Evolutionary conservation across 139 green algal genomes (phyloP), one percentile per base, ranked within the genome.

Genomic region (Prasinococcaceae sp.): DNA sequence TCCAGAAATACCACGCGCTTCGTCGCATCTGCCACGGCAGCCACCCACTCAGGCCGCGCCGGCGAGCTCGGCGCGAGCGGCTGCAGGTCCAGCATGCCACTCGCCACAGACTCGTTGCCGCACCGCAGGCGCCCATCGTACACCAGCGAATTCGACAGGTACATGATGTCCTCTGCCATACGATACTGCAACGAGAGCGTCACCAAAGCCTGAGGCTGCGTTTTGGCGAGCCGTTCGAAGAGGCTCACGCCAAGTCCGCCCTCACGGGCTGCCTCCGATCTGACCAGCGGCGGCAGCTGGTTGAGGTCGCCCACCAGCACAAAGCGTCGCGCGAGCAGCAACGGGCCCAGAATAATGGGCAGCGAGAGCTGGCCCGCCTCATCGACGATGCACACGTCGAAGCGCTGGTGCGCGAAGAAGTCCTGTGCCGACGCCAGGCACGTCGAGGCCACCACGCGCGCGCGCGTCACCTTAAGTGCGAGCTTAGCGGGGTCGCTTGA

Each of bases 361-460:
- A 66, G 19, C 6, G 65, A 81, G 40, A 93, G 76, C 68, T 98
- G 90, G 2, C 74, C 72, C 0, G 88, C 90, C 63, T 98, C 90
- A 51, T 98, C 90, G 38, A 97, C 66, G 27, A 97, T 88, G 53
- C 68, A 84, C n/a, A 95, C 77, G 52, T 95, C 85, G 53, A 96
- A 77, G 16, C 16, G 22, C 20, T 29, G 28, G 5, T 49, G 16
- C 16, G 12, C 6, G 14, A 97, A 4, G 49, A 51, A 1, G 29
- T 51, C 35, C 45, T 88, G 64, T 27, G 42, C 42, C 8, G 69
- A 46, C 1, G 74, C 76, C 27, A 94, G 66, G 59, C 79, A 90
- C 14, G 90, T 94, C 45, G 49, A 66, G 24, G 47, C 66, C 45
- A 79, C 67, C 3, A 76, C 53, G 19, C 23, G 27, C 8, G 56